Evolutionary conservation across 208 protist genomes (phyloP), one percentile per base, ranked within the genome.

Genomic region (Hexamita inflata): DNA sequence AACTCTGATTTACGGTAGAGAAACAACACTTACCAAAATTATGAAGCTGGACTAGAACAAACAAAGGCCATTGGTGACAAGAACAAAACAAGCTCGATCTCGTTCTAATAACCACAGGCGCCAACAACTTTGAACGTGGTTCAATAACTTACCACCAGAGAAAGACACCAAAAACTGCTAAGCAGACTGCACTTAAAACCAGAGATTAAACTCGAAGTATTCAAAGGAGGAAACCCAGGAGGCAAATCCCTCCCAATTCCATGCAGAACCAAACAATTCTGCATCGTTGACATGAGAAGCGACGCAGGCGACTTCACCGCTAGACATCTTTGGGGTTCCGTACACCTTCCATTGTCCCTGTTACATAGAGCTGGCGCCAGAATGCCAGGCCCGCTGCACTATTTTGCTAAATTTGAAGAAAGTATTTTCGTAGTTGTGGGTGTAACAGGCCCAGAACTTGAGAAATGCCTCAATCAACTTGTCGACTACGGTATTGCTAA

Each of bases 391-490:
- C 19, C 11, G 4, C n/a, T 70, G n/a, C 64, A 70, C 35, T 49
- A 70, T 38, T 70, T 70, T 45, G 64, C 42, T n/a, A 70, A 70
- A 38, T 70, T 70, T 38, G 64, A 70, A 4, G 64, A 70, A 38
- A 45, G 19, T n/a, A 70, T 70, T 19, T 4, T 70, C n/a, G 38
- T 70, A 19, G 38, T 70, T 2, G 38, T 38, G 9, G 64, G 64
- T 7, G 4, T 70, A 45, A 11, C 11, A 70, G 64, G 64, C 15
- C 15, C 26, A 45, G 7, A 13, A 30, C 11, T 38, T 28, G 64
- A 70, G n/a, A 34, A 70, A 34, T 7, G 30, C 11, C 19, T 4
- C 24, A 45, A 70, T n/a, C 9, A 45, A 11, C n/a, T 70, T 24
- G n/a, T 15, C 2, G 64, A 70, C 9, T 70, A 70, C n/a, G 64